Percentiles rank a stretch among this genome's conserved stretches.
Conservation (phyloP, 371 early-diverging fungal genomes). For the Mortierella sp. region DNA sequence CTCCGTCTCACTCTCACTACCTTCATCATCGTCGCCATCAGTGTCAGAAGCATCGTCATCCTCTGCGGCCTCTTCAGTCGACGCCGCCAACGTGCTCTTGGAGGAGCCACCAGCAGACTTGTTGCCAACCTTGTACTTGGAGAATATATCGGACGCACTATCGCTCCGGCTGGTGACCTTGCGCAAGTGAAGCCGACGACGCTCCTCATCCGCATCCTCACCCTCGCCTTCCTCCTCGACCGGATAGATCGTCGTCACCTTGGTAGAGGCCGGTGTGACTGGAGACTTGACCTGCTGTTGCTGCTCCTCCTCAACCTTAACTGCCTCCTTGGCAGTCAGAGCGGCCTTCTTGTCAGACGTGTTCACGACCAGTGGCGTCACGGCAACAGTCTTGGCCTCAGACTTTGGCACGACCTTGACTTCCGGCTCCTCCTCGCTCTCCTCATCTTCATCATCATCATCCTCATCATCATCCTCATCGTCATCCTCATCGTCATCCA, state of each 20-base stretch:
- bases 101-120: slow-evolving; percentile 7
- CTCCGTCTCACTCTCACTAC: slow-evolving; percentile 10
- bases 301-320: slow-evolving; percentile 11
- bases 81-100: background rate
- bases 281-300: slow-evolving; percentile 1
- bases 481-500: slow-evolving; percentile 50
- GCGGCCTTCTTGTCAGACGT: background rate
- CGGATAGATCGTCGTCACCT: background rate
- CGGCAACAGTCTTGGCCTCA: background rate
- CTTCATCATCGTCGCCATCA: background rate
- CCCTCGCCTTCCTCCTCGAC: slow-evolving; percentile 17
- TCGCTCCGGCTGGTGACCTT: slow-evolving; percentile 37
- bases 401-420: background rate
- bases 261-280: background rate
- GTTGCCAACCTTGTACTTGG: slow-evolving; percentile 43
- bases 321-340: slow-evolving; percentile 10
- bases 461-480: slow-evolving; percentile 33
- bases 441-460: slow-evolving; percentile 14
- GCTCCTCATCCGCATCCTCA: slow-evolving; percentile 32
- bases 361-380: background rate
- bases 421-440: background rate
- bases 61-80: slow-evolving; percentile 1
- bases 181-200: slow-evolving; percentile 23
- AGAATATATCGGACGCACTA: slow-evolving; percentile 40
- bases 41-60: background rate